Conservation (phyloP, 2,329 filamentous ascomycete genomes). For the Fusarium sacchari region DNA sequence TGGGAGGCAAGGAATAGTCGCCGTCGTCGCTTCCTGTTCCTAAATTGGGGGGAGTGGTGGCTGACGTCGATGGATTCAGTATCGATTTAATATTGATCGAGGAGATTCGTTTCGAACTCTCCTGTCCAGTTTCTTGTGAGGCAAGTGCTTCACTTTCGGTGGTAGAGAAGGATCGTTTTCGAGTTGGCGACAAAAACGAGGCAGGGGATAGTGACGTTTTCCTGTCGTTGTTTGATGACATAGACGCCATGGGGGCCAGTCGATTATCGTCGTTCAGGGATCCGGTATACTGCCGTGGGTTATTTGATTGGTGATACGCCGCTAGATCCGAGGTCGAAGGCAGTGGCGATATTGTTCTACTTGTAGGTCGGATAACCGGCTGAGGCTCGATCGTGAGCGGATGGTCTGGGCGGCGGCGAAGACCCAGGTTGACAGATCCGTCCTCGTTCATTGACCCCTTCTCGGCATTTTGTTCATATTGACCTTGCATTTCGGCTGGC, state of each 20-base stretch:
- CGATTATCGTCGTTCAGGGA: constrained; percentile 66
- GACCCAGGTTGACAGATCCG: constrained; percentile 71
- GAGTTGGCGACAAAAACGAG: constrained; percentile 66
- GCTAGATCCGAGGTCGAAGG: constrained; percentile 57
- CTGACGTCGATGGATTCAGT: constrained; percentile 66
- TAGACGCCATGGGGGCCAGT: constrained; percentile 64
- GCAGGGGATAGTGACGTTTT: constrained; percentile 69
- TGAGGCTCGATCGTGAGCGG: constrained; percentile 60
- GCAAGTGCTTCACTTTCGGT: constrained; percentile 61
- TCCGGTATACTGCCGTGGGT: constrained; percentile 50
- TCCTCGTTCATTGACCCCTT: constrained; percentile 70
- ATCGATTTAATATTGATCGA: constrained; percentile 84
- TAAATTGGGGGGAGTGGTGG: constrained; percentile 36
- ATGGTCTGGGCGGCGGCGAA: constrained; percentile 60
- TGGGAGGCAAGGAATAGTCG: constrained; percentile 54
- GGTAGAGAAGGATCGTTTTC: constrained; percentile 75
- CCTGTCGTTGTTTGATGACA: constrained; percentile 57
- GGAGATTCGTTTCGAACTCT: constrained; percentile 70
- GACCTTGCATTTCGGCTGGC: constrained; percentile 52
- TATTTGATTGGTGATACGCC: constrained; percentile 61
- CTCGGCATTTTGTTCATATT: constrained; percentile 54
- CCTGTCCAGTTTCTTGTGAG: constrained; percentile 53
- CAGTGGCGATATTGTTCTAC: constrained; percentile 56
- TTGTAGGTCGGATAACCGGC: constrained; percentile 55
- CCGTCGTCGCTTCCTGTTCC: constrained; percentile 49